A percentile compares a stretch with the other conserved stretches of the same genome.
phyloP scores from a whole-genome alignment of 2,329 filamentous ascomycete genomes.

The Setomelanomma holmii region DNA sequence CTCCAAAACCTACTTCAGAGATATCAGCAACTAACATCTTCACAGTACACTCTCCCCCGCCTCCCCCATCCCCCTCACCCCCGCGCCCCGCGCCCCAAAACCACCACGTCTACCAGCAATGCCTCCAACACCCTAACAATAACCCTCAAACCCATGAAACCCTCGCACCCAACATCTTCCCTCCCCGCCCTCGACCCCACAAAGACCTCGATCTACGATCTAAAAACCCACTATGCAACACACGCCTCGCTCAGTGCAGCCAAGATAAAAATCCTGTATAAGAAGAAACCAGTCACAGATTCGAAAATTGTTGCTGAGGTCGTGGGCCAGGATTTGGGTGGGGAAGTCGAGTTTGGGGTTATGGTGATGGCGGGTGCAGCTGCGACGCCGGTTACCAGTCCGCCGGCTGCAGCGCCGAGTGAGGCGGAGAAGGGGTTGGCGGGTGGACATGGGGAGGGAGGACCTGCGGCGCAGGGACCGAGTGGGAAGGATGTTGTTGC shows the following conservation, averaged over 20 bases:
- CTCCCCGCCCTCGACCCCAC: conserved; percentile 67
- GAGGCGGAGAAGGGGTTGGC: conserved; percentile 56
- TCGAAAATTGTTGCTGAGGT: conserved; percentile 79
- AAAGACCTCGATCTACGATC: conserved; percentile 77
- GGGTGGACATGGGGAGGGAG: conserved; percentile 25
- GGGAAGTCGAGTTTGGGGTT: conserved; percentile 75
- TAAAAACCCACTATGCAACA: conserved; percentile 73
- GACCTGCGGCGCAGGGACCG: conserved; percentile 58
- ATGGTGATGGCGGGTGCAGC: conserved; percentile 78
- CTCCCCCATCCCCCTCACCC: conserved; percentile 63
- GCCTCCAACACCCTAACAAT: conserved; percentile 59
- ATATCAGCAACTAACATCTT: conserved; percentile 5
- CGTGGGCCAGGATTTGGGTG: conserved; percentile 61
- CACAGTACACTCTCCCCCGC: conserved; percentile 74
- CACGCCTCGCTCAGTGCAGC: conserved; percentile 65
- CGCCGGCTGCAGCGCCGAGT: conserved; percentile 60
- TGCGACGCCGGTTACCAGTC: conserved; percentile 56
- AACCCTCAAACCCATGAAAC: conserved; percentile 75
- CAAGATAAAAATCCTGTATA: conserved; percentile 85
- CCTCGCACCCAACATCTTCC: conserved; percentile 66
- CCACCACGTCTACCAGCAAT: conserved; percentile 51
- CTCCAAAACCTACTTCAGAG: not conserved
- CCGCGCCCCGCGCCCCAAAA: conserved; percentile 50
- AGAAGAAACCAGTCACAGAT: conserved; percentile 85
- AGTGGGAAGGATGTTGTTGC: conserved; percentile 68